Percentiles rank a stretch among this genome's conserved stretches.
Evolutionary conservation across 2,329 filamentous ascomycete genomes (phyloP).

Genomic region (Scedosporium minutisporum): DNA sequence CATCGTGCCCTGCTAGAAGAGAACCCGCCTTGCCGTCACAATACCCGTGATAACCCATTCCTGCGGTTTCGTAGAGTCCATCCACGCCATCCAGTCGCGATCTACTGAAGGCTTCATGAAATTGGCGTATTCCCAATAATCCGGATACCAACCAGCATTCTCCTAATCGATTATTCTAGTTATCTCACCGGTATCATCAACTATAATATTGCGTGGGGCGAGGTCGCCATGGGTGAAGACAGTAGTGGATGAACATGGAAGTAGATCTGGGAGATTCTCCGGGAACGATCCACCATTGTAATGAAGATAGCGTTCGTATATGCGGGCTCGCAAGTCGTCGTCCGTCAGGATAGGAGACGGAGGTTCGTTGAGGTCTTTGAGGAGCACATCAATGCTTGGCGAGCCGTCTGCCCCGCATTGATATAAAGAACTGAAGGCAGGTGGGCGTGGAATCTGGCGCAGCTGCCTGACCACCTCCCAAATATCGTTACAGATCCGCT

Average conservation of each 20-base stretch:
- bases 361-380: neutral
- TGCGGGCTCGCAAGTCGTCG: constrained; percentile 1
- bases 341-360: neutral
- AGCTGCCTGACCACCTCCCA: no score
- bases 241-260: constrained; percentile 3
- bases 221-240: constrained; percentile 14
- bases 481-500: no score
- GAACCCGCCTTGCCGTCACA: neutral
- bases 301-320: neutral
- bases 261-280: neutral
- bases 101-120: neutral
- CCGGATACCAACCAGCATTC: constrained; percentile 8
- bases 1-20: neutral
- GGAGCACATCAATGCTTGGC: neutral
- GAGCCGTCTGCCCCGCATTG: neutral
- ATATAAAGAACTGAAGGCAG: neutral
- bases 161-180: constrained; percentile 12
- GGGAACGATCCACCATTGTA: neutral
- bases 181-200: constrained; percentile 10
- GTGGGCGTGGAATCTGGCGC: neutral
- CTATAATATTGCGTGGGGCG: constrained; percentile 12
- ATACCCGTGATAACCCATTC: constrained; percentile 2
- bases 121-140: neutral
- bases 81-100: neutral
- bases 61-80: neutral